Base-by-base conservation (phyloP, 495 filamentous ascomycete genomes). In the Evansstolkia leycettana region DNA sequence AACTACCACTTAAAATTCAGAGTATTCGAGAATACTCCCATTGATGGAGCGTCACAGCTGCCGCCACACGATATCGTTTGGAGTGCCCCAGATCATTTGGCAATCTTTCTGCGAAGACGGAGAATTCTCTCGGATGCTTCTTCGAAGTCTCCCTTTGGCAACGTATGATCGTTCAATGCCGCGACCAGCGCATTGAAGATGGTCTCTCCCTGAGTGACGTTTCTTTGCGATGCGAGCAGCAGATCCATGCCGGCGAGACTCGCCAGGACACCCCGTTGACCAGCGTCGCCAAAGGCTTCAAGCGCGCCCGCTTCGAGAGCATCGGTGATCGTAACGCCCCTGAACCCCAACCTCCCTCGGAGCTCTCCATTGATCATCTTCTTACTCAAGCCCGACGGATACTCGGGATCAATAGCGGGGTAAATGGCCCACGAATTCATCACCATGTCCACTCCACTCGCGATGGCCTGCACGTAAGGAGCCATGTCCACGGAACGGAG, bases 391-490 rank as follows among this genome's bases (percentile, higher is more conserved):
- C 57, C 57, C 0, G 51, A 47, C 1, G 57, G 57, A 23, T 52
- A 48, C 7, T 40, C 18, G 0, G 44, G 12, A 18, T 61, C 57
- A 5, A 61, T 25, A 2, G 45, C 51, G 1, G 56, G 54, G 25
- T 61, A 60, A 2, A 58, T 9, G 7, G 54, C 51, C 57, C 57
- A 59, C 7, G 55, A 59, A 4, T 40, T 38, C 57, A 60, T 60
- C 0, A 60, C 46, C 51, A 60, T 55, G 19, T 53, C 45, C 1
- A 60, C 39, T 2, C 48, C 57, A 3, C 55, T 50, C 1, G 40
- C 25, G 18, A 60, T 57, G 2, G 51, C 53, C 12, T 41, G 19
- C 0, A 31, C 26, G 17, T 59, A 60, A 0, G 52, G 52, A 9
- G 27, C 33, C 39, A 51, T 49, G 27, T 60, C 51, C 3, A 55